phyloP scores from a whole-genome alignment of 345 rosid species.

The Passiflora organensis region DNA sequence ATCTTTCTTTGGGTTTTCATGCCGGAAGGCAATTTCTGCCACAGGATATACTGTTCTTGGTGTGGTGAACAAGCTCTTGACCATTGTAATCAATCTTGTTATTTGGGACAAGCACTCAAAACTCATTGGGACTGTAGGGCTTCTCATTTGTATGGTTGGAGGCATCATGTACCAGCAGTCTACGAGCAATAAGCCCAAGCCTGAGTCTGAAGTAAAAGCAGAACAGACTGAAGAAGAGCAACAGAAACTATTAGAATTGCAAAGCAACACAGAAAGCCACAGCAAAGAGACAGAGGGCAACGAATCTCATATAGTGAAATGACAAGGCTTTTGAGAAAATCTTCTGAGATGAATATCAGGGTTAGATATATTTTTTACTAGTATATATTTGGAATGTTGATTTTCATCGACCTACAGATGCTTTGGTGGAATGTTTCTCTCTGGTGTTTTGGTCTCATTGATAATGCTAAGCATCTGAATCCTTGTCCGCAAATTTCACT shows the following conservation, averaged over 20 bases:
- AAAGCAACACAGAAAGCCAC: constrained; percentile 30
- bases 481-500: background rate
- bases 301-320: constrained; percentile 13
- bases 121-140: constrained; percentile 69
- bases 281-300: constrained; percentile 24
- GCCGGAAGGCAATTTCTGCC: constrained; percentile 89
- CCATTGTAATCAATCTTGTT: constrained; percentile 75
- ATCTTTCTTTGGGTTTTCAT: constrained; percentile 96
- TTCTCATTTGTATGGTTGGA: constrained; percentile 84
- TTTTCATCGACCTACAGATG: background rate
- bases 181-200: constrained; percentile 60
- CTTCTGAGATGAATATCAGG: background rate
- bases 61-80: constrained; percentile 84
- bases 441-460: background rate
- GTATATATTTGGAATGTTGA: background rate
- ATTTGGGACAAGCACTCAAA: constrained; percentile 97
- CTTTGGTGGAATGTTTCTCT: background rate
- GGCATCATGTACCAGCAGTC: constrained; percentile 93
- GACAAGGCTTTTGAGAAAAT: background rate
- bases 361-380: background rate
- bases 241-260: constrained; percentile 71
- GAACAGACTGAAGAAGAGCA: constrained; percentile 58
- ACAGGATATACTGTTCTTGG: constrained; percentile 99
- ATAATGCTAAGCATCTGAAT: background rate
- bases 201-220: constrained; percentile 35